A percentile compares a stretch with the other conserved stretches of the same genome.
These are phyloP conservation scores for Daldinia bambusicola DNA, from an alignment of 495 filamentous ascomycete species.

Conservation along the genomic window DNA sequence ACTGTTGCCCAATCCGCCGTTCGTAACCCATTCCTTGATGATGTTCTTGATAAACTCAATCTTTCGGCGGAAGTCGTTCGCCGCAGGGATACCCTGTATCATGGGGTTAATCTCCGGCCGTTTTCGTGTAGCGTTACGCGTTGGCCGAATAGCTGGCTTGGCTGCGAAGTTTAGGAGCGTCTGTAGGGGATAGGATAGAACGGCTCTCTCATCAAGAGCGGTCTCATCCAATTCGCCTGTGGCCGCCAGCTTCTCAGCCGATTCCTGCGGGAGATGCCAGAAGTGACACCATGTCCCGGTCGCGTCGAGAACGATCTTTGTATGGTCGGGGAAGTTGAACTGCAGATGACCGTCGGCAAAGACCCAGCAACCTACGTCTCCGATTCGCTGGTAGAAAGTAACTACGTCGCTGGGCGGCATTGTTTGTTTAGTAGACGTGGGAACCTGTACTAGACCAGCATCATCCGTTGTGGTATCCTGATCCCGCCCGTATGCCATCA, in stretches of 20 bases:
- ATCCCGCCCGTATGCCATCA: slow-evolving; percentile 72
- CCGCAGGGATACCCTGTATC: slow-evolving; percentile 71
- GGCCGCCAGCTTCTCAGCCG: slow-evolving; percentile 68
- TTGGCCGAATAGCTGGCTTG: slow-evolving; percentile 58
- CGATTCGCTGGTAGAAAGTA: slow-evolving; percentile 88
- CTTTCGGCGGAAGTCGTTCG: slow-evolving; percentile 84
- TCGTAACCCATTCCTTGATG: slow-evolving; percentile 75
- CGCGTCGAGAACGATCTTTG: slow-evolving; percentile 84
- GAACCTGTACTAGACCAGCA: slow-evolving; percentile 57
- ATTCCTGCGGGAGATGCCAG: slow-evolving; percentile 79
- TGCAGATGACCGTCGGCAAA: slow-evolving; percentile 87
- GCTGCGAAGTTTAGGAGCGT: slow-evolving; percentile 65
- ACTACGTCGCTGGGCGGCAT: slow-evolving; percentile 70
- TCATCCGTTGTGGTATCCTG: slow-evolving; percentile 60
- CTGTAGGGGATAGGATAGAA: slow-evolving; percentile 70
- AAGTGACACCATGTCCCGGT: slow-evolving; percentile 84
- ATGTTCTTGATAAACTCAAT: slow-evolving; percentile 77
- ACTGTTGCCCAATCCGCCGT: slow-evolving; percentile 74
- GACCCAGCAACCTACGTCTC: slow-evolving; percentile 88
- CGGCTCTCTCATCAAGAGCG: slow-evolving; percentile 68
- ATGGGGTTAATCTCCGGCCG: slow-evolving; percentile 66
- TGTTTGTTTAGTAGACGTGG: slow-evolving; percentile 55
- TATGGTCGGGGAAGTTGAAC: slow-evolving; percentile 98
- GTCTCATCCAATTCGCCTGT: slow-evolving; percentile 73
- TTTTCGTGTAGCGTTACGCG: slow-evolving; percentile 53